phyloP scores from a whole-genome alignment of 2,329 filamentous ascomycete species.

The Penicillium sp. region DNA sequence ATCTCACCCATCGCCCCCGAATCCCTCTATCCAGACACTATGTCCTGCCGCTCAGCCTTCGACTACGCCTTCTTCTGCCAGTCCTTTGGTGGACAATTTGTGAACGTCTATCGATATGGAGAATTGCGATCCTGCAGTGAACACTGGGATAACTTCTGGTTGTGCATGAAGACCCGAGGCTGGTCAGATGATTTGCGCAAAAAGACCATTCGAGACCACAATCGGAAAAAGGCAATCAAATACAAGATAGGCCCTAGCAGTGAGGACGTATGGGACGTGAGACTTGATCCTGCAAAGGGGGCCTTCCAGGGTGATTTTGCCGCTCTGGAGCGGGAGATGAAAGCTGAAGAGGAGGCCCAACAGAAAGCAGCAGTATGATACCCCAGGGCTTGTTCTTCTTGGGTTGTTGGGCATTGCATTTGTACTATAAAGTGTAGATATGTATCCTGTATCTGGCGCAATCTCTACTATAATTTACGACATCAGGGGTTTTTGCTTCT shows the following conservation, averaged over 20 bases:
- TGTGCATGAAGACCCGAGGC: constrained; percentile 84
- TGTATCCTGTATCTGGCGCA: constrained; percentile 2
- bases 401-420: neutral
- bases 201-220: constrained; percentile 63
- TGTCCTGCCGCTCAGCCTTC: constrained; percentile 89
- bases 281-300: constrained; percentile 60
- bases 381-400: neutral
- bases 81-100: constrained; percentile 86
- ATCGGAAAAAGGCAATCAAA: constrained; percentile 65
- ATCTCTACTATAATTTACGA: constrained; percentile 8
- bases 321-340: constrained; percentile 43
- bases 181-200: constrained; percentile 61
- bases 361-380: constrained; percentile 23
- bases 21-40: constrained; percentile 71
- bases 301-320: constrained; percentile 48
- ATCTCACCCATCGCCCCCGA: constrained; percentile 56
- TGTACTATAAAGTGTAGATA: constrained; percentile 12
- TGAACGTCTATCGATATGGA: constrained; percentile 85
- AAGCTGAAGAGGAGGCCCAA: constrained; percentile 44
- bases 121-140: constrained; percentile 73
- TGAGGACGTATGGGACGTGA: constrained; percentile 85
- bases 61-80: constrained; percentile 94
- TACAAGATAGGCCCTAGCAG: constrained; percentile 71
- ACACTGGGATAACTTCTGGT: constrained; percentile 93
- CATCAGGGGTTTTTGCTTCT: neutral